Evolutionary conservation across 2,329 filamentous ascomycete genomes (phyloP).

Genomic region (Chaetothyriales sp.): DNA sequence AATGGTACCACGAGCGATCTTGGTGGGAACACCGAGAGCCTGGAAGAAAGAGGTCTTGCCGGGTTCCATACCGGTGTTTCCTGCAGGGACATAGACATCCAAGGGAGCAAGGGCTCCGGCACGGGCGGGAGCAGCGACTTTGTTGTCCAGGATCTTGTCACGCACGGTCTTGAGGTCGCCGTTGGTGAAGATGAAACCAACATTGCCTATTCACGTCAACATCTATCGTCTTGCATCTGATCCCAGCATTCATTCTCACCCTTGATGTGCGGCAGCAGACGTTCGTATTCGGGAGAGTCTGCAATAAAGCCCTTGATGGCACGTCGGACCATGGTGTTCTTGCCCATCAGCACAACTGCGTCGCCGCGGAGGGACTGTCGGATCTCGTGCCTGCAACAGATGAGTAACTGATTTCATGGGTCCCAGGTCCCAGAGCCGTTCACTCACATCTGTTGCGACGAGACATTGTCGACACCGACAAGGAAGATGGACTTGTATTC

Average conservation of each 20-base stretch:
- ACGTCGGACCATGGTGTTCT: slow-evolving; percentile 99
- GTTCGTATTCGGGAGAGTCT: slow-evolving; percentile 95
- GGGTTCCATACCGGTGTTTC: slow-evolving; percentile 99
- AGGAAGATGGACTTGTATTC: slow-evolving; percentile 97
- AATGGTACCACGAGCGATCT: slow-evolving; percentile 99
- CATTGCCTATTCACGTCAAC: slow-evolving; percentile 48
- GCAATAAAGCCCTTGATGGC: slow-evolving; percentile 85
- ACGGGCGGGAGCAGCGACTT: slow-evolving; percentile 93
- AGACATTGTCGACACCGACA: slow-evolving; percentile 34
- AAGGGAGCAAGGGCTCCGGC: slow-evolving; percentile 86
- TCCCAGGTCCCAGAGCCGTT: neutral
- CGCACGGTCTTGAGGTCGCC: slow-evolving; percentile 78
- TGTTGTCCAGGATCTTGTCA: slow-evolving; percentile 90
- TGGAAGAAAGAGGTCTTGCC: slow-evolving; percentile 99
- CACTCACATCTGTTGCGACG: neutral
- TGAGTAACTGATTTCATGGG: neutral
- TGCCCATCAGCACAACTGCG: slow-evolving; percentile 96
- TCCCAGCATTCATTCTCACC: slow-evolving; percentile 30
- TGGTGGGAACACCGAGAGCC: slow-evolving; percentile 99
- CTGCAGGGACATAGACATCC: slow-evolving; percentile 90
- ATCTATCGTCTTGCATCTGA: slow-evolving; percentile 2
- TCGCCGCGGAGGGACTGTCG: slow-evolving; percentile 76
- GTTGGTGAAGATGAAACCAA: slow-evolving; percentile 99
- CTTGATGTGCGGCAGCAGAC: slow-evolving; percentile 86
- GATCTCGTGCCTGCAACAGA: slow-evolving; percentile 96